phyloP scores from a whole-genome alignment of 306 rosid genomes.

The Quercus robur region DNA sequence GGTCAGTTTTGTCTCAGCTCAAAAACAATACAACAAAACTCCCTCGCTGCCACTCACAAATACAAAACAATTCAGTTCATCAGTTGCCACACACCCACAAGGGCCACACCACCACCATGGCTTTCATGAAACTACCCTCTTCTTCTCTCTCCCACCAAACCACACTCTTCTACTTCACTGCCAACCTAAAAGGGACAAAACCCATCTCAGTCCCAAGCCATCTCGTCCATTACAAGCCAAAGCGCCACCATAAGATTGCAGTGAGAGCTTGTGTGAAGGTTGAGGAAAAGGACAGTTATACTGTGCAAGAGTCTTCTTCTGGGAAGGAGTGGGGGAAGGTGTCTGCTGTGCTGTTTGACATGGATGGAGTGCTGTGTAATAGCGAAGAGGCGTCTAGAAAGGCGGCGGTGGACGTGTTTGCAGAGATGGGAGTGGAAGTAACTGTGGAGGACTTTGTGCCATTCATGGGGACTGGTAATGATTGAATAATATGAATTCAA shows the following conservation, averaged over 20 bases:
- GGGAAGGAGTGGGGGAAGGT: slow-evolving; percentile 73
- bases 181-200: slow-evolving; percentile 23
- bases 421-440: slow-evolving; percentile 82
- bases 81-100: not conserved
- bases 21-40: not conserved
- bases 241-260: slow-evolving; percentile 27
- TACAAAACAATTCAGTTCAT: slow-evolving; percentile 6
- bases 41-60: slow-evolving; percentile 37
- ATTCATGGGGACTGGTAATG: slow-evolving; percentile 88
- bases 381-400: slow-evolving; percentile 84
- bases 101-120: slow-evolving; percentile 17
- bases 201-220: slow-evolving; percentile 32
- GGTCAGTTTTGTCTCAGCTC: slow-evolving; percentile 12
- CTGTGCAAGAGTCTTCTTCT: slow-evolving; percentile 27
- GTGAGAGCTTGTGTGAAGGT: slow-evolving; percentile 59
- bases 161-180: slow-evolving; percentile 30
- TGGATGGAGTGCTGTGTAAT: slow-evolving; percentile 96
- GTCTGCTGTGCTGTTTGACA: slow-evolving; percentile 88
- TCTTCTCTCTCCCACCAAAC: slow-evolving; percentile 33
- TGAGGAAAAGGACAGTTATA: slow-evolving; percentile 42
- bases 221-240: slow-evolving; percentile 44
- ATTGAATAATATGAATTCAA: not conserved
- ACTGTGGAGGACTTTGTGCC: slow-evolving; percentile 86
- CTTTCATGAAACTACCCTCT: slow-evolving; percentile 22
- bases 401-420: slow-evolving; percentile 79